Base-by-base conservation (phyloP, 108 stramenopile species). In the Conticribra weissflogii region DNA sequence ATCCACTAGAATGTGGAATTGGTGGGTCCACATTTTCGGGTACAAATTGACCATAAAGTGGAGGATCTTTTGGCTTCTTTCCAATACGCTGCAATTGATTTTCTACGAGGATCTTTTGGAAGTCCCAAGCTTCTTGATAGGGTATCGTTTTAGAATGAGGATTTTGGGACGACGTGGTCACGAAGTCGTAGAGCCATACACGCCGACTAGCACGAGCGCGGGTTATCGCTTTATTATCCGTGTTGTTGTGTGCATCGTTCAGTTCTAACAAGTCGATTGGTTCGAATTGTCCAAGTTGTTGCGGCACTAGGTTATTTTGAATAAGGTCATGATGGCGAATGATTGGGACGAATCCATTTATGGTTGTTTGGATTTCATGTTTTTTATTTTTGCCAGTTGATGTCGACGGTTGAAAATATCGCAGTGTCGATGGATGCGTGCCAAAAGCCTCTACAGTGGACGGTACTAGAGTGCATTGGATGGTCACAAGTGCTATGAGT, bases 221-320 rank as follows among this genome's bases (percentile, higher is more conserved):
- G 2, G 63, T 21, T 33, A 21, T 29, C 32, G 66, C 33, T 41
- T 48, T 47, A 18, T 47, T 25, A 21, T 16, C 59, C 16, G 54
- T 29, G 50, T 54, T 32, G n/a, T n/a, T n/a, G n/a, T n/a, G n/a
- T n/a, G n/a, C n/a, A n/a, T n/a, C n/a, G n/a, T n/a, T n/a, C n/a
- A n/a, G n/a, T n/a, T n/a, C n/a, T n/a, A n/a, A n/a, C n/a, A n/a
- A n/a, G n/a, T n/a, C n/a, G n/a, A 81, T 63, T 53, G 68, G 54
- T 61, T 81, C 83, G 32, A 88, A 88, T 41, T 59, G 54, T 57
- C 87, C 87, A 14, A 88, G 81, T 68, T 88, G 87, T 36, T 88
- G 87, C 7, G 81, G 84, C 31, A 60, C 72, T 44, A 84, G 60
- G 48, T 76, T 18, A 1, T 66, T 14, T 41, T 15, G 9, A 15